These are phyloP conservation scores for Melanomma pulvis-pyrius DNA, from an alignment of 495 filamentous ascomycete species.

Conservation along the genomic window DNA sequence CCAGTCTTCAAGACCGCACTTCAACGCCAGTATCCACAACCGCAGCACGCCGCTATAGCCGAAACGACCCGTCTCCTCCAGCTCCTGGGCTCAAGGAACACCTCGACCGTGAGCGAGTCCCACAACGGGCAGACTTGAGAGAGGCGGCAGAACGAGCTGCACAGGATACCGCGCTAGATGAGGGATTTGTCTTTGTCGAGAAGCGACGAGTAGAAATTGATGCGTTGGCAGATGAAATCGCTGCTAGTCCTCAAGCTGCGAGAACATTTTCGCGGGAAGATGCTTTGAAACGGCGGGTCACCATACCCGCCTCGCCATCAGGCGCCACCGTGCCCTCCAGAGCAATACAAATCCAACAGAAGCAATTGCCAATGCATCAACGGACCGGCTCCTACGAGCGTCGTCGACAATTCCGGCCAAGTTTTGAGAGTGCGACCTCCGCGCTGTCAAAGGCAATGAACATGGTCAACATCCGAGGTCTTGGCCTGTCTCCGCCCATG, in stretches of 20 bases:
- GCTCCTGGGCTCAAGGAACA: slow-evolving; percentile 53
- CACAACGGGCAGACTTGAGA: slow-evolving; percentile 41
- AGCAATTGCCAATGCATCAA: slow-evolving; percentile 66
- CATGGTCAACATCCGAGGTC: slow-evolving; percentile 81
- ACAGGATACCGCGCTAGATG: slow-evolving; percentile 84
- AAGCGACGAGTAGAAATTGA: slow-evolving; percentile 95
- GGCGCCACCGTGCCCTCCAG: slow-evolving; percentile 61
- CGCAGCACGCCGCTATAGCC: slow-evolving; percentile 44
- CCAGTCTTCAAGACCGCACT: slow-evolving; percentile 45
- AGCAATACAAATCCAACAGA: slow-evolving; percentile 68
- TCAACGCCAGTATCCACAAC: slow-evolving; percentile 10
- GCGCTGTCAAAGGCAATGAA: slow-evolving; percentile 93
- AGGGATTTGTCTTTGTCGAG: slow-evolving; percentile 94
- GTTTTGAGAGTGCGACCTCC: slow-evolving; percentile 78
- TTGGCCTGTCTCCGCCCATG: slow-evolving; percentile 51
- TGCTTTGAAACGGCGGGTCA: slow-evolving; percentile 68
- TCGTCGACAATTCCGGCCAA: slow-evolving; percentile 63
- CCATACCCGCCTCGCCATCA: slow-evolving; percentile 61
- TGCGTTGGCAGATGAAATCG: slow-evolving; percentile 93
- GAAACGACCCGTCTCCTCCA: slow-evolving; percentile 53
- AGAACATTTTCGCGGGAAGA: slow-evolving; percentile 38
- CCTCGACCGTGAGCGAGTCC: slow-evolving; percentile 42
- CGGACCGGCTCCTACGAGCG: slow-evolving; percentile 77
- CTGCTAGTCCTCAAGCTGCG: slow-evolving; percentile 62
- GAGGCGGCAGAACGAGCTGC: slow-evolving; percentile 75